These are phyloP conservation scores for Beauveria scarabaeidicola DNA, from an alignment of 2,329 filamentous ascomycete genomes.

Conservation along the genomic window DNA sequence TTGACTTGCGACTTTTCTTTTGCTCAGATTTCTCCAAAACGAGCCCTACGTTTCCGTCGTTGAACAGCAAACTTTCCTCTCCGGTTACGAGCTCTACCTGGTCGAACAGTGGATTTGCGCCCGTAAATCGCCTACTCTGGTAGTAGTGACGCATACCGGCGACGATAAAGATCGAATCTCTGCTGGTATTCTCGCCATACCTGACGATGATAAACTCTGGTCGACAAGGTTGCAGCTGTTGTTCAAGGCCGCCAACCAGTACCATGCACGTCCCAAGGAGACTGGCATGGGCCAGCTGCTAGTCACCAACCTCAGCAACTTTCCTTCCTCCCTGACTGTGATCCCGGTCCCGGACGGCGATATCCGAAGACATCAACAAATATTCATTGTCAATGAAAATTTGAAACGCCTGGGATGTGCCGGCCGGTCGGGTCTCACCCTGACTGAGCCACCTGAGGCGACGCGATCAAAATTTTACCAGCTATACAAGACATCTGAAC, in stretches of 20 bases:
- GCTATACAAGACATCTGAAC: slow-evolving; percentile 79
- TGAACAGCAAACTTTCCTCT: slow-evolving; percentile 59
- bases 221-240: slow-evolving; percentile 71
- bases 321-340: slow-evolving; percentile 87
- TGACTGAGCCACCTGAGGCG: slow-evolving; percentile 68
- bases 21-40: slow-evolving; percentile 67
- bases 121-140: slow-evolving; percentile 76
- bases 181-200: slow-evolving; percentile 73
- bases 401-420: slow-evolving; percentile 89
- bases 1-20: not conserved
- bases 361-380: slow-evolving; percentile 65
- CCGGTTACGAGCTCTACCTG: slow-evolving; percentile 86
- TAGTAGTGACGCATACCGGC: slow-evolving; percentile 89
- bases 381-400: slow-evolving; percentile 91
- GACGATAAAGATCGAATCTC: slow-evolving; percentile 70
- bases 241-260: slow-evolving; percentile 77
- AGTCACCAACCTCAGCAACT: slow-evolving; percentile 88
- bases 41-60: slow-evolving; percentile 69
- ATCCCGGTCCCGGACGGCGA: slow-evolving; percentile 85
- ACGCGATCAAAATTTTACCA: slow-evolving; percentile 88
- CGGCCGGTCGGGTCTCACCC: slow-evolving; percentile 74
- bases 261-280: slow-evolving; percentile 74
- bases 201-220: slow-evolving; percentile 71
- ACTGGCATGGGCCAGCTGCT: slow-evolving; percentile 78
- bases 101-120: slow-evolving; percentile 98